Percentiles rank a stretch among this genome's conserved stretches.
Conservation (phyloP, 192 early-diverging fungal genomes). For the Funneliformis mosseae region DNA sequence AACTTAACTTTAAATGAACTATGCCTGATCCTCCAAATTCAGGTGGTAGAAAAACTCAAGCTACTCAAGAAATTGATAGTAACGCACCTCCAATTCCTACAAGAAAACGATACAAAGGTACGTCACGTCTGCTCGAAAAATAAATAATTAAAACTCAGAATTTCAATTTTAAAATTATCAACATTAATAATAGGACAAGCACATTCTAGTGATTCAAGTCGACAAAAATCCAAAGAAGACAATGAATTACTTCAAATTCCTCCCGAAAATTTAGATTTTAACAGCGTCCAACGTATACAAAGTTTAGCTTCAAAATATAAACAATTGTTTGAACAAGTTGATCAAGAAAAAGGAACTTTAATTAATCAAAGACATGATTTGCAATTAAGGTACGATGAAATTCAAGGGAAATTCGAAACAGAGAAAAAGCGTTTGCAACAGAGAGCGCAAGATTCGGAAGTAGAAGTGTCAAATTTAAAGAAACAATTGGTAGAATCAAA, state of each 20-base stretch:
- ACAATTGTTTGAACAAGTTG: neutral
- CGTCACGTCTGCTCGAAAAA: too few species aligned
- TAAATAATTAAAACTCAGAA: too few species aligned
- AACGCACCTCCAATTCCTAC: neutral
- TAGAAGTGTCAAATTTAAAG: neutral
- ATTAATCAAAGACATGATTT: neutral
- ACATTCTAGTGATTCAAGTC: too few species aligned
- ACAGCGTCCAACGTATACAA: neutral
- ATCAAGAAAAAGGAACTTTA: conserved; percentile 6
- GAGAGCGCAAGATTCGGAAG: neutral
- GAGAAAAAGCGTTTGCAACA: conserved; percentile 5
- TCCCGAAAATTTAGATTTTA: neutral
- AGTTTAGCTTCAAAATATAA: neutral
- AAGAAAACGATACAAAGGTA: neutral
- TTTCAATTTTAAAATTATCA: too few species aligned
- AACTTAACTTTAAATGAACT: neutral
- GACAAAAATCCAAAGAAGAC: neutral
- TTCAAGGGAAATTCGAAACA: neutral
- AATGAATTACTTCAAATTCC: neutral
- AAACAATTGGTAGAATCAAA: conserved; percentile 22
- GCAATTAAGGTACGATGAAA: neutral
- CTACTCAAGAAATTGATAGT: neutral
- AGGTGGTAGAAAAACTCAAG: neutral
- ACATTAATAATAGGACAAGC: too few species aligned
- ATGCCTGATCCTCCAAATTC: neutral